Conservation (phyloP, 192 early-diverging fungal genomes). For the Rhizophagus clarus region DNA sequence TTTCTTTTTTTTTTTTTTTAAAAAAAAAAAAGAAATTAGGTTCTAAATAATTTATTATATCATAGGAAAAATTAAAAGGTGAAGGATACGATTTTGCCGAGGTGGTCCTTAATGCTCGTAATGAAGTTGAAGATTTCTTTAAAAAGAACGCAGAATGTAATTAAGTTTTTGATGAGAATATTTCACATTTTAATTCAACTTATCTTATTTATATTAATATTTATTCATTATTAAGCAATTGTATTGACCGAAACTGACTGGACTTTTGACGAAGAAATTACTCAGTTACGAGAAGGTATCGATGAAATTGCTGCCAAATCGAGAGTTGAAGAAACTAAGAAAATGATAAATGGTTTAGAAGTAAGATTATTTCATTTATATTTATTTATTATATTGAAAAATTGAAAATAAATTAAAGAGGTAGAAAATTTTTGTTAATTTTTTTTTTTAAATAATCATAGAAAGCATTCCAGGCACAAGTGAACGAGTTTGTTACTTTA, state of each 20-base stretch:
- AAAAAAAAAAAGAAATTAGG: background rate
- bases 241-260: slow-evolving; percentile 72
- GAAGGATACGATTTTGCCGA: slow-evolving; percentile 66
- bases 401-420: background rate
- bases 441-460: slow-evolving; percentile 28
- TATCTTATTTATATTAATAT: slow-evolving; percentile 21
- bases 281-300: slow-evolving; percentile 65
- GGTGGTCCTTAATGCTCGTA: slow-evolving; percentile 44
- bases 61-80: slow-evolving; percentile 51
- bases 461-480: slow-evolving; percentile 54
- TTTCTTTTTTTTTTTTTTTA: background rate
- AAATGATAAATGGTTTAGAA: slow-evolving; percentile 63
- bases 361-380: background rate
- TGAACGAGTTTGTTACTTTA: slow-evolving; percentile 73
- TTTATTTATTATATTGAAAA: no score
- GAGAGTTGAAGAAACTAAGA: slow-evolving; percentile 66
- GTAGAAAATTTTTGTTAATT: no score
- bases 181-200: slow-evolving; percentile 43
- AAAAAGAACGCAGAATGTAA: slow-evolving; percentile 35
- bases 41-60: background rate
- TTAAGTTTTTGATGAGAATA: background rate
- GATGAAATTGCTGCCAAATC: slow-evolving; percentile 57
- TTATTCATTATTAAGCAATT: slow-evolving; percentile 50
- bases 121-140: slow-evolving; percentile 35
- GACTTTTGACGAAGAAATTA: slow-evolving; percentile 60